phyloP scores from a whole-genome alignment of 108 stramenopile genomes.

The Mediolabrus comicus region DNA sequence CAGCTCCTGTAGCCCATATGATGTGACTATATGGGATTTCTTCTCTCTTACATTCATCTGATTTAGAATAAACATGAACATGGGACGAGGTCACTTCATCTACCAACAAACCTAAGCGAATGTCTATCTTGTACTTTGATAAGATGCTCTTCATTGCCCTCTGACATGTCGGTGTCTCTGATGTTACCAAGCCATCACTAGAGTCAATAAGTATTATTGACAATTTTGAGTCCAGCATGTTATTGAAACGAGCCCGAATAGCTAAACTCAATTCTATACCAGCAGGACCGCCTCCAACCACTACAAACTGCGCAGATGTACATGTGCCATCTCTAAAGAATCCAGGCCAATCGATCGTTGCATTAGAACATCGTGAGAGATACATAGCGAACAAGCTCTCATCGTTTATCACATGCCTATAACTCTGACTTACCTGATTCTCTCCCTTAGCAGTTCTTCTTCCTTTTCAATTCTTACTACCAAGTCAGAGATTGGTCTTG shows the following conservation, averaged over 20 bases:
- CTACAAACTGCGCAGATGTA: slow-evolving; percentile 52
- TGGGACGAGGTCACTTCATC: slow-evolving; percentile 42
- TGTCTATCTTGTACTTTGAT: slow-evolving; percentile 56
- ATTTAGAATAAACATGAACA: slow-evolving; percentile 44
- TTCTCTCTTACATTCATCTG: slow-evolving; percentile 26
- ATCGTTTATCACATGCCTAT: too few relatives aligned
- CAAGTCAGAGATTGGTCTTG: slow-evolving; percentile 81
- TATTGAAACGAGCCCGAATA: slow-evolving; percentile 67
- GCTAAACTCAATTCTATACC: slow-evolving; percentile 93
- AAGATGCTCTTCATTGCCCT: slow-evolving; percentile 44
- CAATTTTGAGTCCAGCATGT: slow-evolving; percentile 35
- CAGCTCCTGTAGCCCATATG: slow-evolving; percentile 88
- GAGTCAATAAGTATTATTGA: slow-evolving; percentile 69
- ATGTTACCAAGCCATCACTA: slow-evolving; percentile 54
- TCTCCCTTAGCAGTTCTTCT: slow-evolving; percentile 32
- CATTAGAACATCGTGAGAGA: too few relatives aligned
- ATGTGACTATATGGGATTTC: slow-evolving; percentile 66
- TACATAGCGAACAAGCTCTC: background rate
- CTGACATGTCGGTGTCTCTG: slow-evolving; percentile 55
- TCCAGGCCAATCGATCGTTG: too few relatives aligned
- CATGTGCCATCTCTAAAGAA: background rate
- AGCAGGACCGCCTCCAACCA: slow-evolving; percentile 96
- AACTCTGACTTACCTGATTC: slow-evolving; percentile 15
- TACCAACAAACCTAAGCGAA: slow-evolving; percentile 51
- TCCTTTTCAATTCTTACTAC: slow-evolving; percentile 54